Conservation (phyloP, 345 rosid genomes). For the Mercurialis annua region DNA sequence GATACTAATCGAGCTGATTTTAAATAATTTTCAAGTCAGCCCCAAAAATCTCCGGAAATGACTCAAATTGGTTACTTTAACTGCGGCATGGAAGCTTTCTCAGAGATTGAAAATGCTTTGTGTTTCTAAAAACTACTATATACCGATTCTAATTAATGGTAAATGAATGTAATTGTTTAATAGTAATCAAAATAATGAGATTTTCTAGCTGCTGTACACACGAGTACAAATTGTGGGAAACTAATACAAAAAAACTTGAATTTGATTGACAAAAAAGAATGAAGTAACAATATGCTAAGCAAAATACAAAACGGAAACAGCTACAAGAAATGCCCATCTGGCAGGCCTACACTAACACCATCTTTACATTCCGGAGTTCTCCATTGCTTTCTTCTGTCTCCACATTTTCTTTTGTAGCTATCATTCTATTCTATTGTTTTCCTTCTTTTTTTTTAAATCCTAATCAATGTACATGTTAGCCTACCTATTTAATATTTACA, state of each 20-base stretch:
- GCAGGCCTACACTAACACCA: constrained; percentile 10
- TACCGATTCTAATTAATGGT: no score
- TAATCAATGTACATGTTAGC: constrained; percentile 49
- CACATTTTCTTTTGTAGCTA: constrained; percentile 17
- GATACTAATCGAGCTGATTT: no score
- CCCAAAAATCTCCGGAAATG: no score
- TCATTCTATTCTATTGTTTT: constrained; percentile 33
- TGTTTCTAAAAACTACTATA: no score
- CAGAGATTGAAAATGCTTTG: no score
- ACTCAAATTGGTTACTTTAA: no score
- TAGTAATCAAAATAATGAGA: not conserved
- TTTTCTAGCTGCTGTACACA: not conserved
- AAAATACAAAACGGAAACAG: constrained; percentile 35
- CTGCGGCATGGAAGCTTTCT: no score
- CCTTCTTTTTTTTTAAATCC: constrained; percentile 25
- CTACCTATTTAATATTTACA: constrained; percentile 40
- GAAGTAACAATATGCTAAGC: not conserved
- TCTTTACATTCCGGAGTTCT: constrained; percentile 2
- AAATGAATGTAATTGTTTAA: no score
- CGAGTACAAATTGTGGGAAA: not conserved
- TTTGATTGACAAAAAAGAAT: constrained; percentile 28
- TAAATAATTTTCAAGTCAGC: no score
- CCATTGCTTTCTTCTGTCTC: constrained; percentile 22
- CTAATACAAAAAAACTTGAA: constrained; percentile 16
- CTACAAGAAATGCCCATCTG: constrained; percentile 7